Percentiles rank a stretch among this genome's conserved stretches.
These are phyloP conservation scores for Pichia sp. DNA, from an alignment of 1,139 yeast species.

Conservation along the genomic window DNA sequence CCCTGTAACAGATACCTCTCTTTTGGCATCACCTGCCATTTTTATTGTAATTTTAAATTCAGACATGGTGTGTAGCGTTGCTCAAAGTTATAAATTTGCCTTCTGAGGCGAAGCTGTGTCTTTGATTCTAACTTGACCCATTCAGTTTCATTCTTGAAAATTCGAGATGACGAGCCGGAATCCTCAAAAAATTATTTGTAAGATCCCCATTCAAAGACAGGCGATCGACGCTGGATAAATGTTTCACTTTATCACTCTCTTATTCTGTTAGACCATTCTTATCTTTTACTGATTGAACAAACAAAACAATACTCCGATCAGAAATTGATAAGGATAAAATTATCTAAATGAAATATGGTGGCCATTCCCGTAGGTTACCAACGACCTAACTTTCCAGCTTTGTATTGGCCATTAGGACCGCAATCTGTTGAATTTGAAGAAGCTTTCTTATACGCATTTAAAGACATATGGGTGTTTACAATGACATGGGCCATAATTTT, in stretches of 20 bases:
- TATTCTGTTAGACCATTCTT: too few relatives aligned
- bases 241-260: too few relatives aligned
- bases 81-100: not conserved
- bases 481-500: constrained; percentile 73
- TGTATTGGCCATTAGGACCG: constrained; percentile 62
- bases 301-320: too few relatives aligned
- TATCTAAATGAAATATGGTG: constrained; percentile 7
- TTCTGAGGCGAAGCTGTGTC: too few relatives aligned
- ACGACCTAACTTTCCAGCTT: constrained; percentile 74
- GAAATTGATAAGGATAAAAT: too few relatives aligned
- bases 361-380: constrained; percentile 70
- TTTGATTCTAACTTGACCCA: too few relatives aligned
- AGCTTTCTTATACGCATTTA: constrained; percentile 57
- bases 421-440: constrained; percentile 36
- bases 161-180: too few relatives aligned
- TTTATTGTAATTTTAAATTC: constrained; percentile 14
- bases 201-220: not conserved
- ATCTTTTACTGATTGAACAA: too few relatives aligned
- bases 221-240: too few relatives aligned
- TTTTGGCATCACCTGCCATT: constrained; percentile 15
- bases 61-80: constrained; percentile 7
- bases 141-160: too few relatives aligned
- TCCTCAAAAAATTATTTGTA: too few relatives aligned
- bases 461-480: constrained; percentile 82
- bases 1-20: constrained; percentile 44